Evolutionary conservation across 208 protist species (phyloP), one percentile per base, ranked within the genome.

Genomic region (Naegleria gruberi): DNA sequence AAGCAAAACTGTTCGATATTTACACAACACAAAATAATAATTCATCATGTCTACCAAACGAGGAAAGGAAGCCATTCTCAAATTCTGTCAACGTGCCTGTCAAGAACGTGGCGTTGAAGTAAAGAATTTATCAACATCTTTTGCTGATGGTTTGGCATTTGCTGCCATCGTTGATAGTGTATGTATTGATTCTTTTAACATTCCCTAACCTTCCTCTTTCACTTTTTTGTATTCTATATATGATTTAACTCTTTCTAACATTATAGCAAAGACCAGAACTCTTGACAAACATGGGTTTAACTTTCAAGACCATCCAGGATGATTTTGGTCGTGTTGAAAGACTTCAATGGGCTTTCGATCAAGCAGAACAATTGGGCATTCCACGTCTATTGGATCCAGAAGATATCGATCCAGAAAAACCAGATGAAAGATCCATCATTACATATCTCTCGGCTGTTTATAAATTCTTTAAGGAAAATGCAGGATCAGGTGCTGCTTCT

Each of bases 81-180:
- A 23, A 44, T 86, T 41, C 43, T 45, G 43, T 37, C 82, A 86
- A 86, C 12, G 5, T 8, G 30, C 51, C 37, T 51, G 43, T n/a
- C 23, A 46, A 51, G 77, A 44, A 12, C n/a, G n/a, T 83, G 40
- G 43, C 37, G 26, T 86, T 47, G 82, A 86, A 51, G 26, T 86
- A 19, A 45, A 86, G 19, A 47, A 86, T n/a, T 86, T 86, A 19
- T 51, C 40, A 30, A 51, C 40, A 8, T 42, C 30, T 10, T 86
- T 45, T 45, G 43, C 23, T 40, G 82, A 86, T 86, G 82, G 82
- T 42, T 51, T 86, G 40, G 82, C 82, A 51, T 86, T 86, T 47
- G 17, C 30, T 86, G 82, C 82, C 23, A 86, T 86, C 82, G 65
- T 89, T 85, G 43, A 83, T 44, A 83, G 77, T 83, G 40, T 44